phyloP scores from a whole-genome alignment of 805 yeast species.

The Candida tallmaniae region DNA sequence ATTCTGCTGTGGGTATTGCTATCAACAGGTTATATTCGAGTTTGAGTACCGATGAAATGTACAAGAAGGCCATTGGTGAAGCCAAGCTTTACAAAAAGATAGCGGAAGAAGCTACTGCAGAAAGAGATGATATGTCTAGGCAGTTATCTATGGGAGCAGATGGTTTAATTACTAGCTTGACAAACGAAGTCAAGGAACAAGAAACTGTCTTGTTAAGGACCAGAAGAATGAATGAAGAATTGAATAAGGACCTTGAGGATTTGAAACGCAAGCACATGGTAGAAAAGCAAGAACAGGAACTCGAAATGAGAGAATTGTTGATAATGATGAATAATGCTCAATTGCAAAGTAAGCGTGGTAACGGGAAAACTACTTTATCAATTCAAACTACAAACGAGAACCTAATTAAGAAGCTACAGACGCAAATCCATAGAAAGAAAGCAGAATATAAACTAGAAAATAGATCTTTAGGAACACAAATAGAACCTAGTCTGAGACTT shows the following conservation, averaged over 20 bases:
- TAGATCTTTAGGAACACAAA: constrained; percentile 44
- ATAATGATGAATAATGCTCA: constrained; percentile 49
- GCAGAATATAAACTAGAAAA: constrained; percentile 45
- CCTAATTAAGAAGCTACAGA: constrained; percentile 38
- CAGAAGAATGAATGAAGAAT: constrained; percentile 56
- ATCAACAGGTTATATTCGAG: constrained; percentile 68
- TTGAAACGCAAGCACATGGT: constrained; percentile 52
- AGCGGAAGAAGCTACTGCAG: constrained; percentile 55
- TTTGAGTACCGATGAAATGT: constrained; percentile 81
- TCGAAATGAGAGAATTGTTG: constrained; percentile 70
- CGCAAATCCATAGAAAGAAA: constrained; percentile 43
- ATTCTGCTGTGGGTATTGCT: constrained; percentile 62
- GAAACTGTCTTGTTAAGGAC: constrained; percentile 54
- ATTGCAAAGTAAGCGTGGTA: constrained; percentile 26
- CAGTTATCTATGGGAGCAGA: constrained; percentile 75
- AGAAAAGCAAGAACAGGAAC: constrained; percentile 72
- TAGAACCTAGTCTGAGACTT: constrained; percentile 74
- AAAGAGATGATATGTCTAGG: constrained; percentile 56
- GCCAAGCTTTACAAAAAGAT: constrained; percentile 47
- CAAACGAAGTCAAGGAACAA: constrained; percentile 60
- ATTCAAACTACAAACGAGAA: constrained; percentile 30
- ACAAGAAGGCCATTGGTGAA: constrained; percentile 60
- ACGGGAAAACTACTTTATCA: constrained; percentile 34
- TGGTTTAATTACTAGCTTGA: constrained; percentile 58
- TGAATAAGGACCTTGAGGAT: constrained; percentile 60